Evolutionary conservation across 2,329 filamentous ascomycete genomes (phyloP).

Genomic region (Nakataea oryzae): DNA sequence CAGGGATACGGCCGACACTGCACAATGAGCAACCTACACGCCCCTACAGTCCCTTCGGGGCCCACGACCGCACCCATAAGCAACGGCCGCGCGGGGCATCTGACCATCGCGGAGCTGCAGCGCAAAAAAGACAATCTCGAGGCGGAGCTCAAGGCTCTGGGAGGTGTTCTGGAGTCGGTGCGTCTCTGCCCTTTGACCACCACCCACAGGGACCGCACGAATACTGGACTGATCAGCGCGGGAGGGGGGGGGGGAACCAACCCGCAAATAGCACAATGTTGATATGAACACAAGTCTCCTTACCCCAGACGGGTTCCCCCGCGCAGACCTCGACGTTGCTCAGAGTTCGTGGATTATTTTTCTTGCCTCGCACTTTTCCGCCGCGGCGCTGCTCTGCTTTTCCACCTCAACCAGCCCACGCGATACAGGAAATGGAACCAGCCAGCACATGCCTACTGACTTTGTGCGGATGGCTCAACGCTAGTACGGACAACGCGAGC

Average conservation of each 20-base stretch:
- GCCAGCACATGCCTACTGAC: neutral
- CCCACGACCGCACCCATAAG: conserved; percentile 51
- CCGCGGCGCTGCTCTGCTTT: neutral
- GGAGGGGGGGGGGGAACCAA: neutral
- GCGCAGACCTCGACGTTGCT: conserved; percentile 87
- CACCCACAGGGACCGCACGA: neutral
- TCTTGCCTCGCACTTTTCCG: no score
- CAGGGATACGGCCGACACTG: neutral
- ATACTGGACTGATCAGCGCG: neutral
- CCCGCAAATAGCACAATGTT: conserved; percentile 62
- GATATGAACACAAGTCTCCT: conserved; percentile 84
- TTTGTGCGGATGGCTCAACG: neutral
- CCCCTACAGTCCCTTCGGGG: conserved; percentile 59
- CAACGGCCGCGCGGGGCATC: conserved; percentile 51
- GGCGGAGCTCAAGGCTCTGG: conserved; percentile 73
- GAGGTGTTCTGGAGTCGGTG: conserved; percentile 82
- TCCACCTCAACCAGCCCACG: neutral
- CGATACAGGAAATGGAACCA: neutral
- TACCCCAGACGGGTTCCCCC: conserved; percentile 83
- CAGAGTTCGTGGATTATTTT: conserved; percentile 52
- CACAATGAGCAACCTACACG: conserved; percentile 46
- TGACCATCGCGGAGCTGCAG: conserved; percentile 72
- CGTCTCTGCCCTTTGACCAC: conserved; percentile 16
- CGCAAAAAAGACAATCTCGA: conserved; percentile 77
- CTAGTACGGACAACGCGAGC: conserved; percentile 86